phyloP scores from a whole-genome alignment of 2,329 filamentous ascomycete genomes.

The Metarhizium brunneum region DNA sequence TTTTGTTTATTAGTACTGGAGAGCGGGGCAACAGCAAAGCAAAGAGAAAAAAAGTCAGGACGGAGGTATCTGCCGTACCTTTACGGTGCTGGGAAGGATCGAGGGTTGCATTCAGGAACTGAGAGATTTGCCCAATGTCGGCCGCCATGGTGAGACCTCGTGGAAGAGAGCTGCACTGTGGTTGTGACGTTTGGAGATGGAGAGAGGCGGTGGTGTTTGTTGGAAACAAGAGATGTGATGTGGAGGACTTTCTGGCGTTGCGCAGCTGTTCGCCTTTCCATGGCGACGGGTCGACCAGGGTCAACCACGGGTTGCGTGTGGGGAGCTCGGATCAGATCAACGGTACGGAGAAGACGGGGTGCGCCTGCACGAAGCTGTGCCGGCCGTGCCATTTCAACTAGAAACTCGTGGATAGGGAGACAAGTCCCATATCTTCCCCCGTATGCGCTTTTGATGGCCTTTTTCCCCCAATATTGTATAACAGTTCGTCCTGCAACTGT shows the following conservation, averaged over 20 bases:
- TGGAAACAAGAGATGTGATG: not conserved
- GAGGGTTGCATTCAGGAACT: constrained; percentile 83
- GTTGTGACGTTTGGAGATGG: constrained; percentile 10
- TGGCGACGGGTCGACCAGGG: not conserved
- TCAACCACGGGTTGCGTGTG: not conserved
- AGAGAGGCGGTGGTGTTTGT: not conserved
- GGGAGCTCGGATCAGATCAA: not conserved
- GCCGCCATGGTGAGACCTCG: constrained; percentile 40
- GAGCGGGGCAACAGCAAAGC: constrained; percentile 13
- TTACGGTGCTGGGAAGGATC: constrained; percentile 82
- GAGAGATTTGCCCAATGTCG: constrained; percentile 54
- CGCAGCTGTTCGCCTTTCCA: not conserved
- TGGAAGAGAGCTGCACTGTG: constrained; percentile 11
- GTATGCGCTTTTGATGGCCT: no score
- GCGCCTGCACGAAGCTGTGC: no score
- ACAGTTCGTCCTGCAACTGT: no score
- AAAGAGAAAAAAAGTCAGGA: constrained; percentile 8
- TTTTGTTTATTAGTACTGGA: constrained; percentile 27
- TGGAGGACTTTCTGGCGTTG: constrained; percentile 5
- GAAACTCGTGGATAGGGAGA: no score
- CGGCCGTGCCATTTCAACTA: no score
- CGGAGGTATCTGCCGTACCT: constrained; percentile 47
- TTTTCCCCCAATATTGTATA: no score
- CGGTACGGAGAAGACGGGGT: no score
- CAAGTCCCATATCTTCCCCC: no score